A percentile compares a stretch with the other conserved stretches of the same genome.
Conservation (phyloP, 2,329 filamentous ascomycete genomes). For the Fusarium oxysporum region DNA sequence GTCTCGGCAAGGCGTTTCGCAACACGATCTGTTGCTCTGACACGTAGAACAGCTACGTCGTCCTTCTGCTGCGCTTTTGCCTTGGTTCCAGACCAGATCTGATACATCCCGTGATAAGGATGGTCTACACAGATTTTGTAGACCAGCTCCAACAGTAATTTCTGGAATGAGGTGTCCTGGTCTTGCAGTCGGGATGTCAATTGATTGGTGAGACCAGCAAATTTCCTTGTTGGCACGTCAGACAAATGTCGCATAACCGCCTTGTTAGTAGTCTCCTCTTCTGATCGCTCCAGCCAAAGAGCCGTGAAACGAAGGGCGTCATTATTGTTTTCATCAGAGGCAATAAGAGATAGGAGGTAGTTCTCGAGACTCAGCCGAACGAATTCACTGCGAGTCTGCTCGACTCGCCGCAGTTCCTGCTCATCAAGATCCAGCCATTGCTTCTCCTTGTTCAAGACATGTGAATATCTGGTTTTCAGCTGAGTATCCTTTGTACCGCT, state of each 20-base stretch:
- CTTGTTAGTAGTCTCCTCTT: conserved; percentile 79
- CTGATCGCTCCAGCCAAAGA: conserved; percentile 89
- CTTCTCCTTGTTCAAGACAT: conserved; percentile 77
- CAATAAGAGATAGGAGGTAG: conserved; percentile 85
- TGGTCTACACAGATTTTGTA: conserved; percentile 90
- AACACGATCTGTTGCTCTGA: conserved; percentile 77
- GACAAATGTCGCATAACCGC: conserved; percentile 77
- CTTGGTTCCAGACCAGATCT: conserved; percentile 87
- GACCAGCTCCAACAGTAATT: conserved; percentile 77
- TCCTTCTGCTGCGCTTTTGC: conserved; percentile 78
- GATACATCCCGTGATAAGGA: conserved; percentile 97
- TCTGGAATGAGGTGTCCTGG: conserved; percentile 78
- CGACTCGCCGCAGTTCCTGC: conserved; percentile 83
- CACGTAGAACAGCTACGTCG: conserved; percentile 77
- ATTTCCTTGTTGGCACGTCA: conserved; percentile 88
- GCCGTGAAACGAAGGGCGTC: conserved; percentile 93
- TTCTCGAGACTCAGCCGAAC: conserved; percentile 92
- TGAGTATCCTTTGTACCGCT: conserved; percentile 63
- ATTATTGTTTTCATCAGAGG: conserved; percentile 89
- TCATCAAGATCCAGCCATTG: conserved; percentile 93
- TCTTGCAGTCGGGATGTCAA: conserved; percentile 91
- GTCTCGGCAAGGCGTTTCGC: conserved; percentile 69
- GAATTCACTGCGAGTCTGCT: conserved; percentile 81
- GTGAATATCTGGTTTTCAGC: conserved; percentile 66
- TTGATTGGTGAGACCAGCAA: conserved; percentile 94